These are phyloP conservation scores for Mrakia hoshinonis DNA, from an alignment of 768 basidiomycete species.

Conservation along the genomic window DNA sequence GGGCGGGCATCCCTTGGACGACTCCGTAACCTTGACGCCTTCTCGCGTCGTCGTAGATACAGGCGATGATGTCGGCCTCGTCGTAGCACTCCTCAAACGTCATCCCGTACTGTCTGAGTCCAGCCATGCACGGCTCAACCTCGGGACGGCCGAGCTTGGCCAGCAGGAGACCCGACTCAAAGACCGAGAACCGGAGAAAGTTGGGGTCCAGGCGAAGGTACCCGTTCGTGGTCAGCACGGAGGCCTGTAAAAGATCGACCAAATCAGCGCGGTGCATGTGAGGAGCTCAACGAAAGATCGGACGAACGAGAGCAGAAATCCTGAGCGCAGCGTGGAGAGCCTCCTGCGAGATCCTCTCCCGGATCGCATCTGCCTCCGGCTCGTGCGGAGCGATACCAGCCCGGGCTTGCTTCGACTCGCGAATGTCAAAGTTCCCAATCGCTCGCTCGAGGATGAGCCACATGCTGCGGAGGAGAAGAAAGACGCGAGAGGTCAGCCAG, in stretches of 20 bases:
- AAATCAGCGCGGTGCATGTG: background rate
- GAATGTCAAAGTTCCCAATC: conserved; percentile 73
- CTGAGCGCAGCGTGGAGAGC: conserved; percentile 75
- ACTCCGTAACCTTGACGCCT: background rate
- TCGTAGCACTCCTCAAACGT: conserved; percentile 65
- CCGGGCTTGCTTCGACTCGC: conserved; percentile 51
- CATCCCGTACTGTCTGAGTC: conserved; percentile 71
- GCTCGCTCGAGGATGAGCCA: conserved; percentile 69
- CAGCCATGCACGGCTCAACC: conserved; percentile 71
- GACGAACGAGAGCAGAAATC: conserved; percentile 72
- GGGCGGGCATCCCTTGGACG: no score
- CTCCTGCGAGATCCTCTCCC: conserved; percentile 62
- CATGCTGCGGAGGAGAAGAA: background rate
- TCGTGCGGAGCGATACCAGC: conserved; percentile 41
- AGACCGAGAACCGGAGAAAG: conserved; percentile 78
- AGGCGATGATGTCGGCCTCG: conserved; percentile 58
- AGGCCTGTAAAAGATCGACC: conserved; percentile 48
- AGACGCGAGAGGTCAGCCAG: background rate
- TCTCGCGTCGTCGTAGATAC: conserved; percentile 41
- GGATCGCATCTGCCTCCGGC: conserved; percentile 47
- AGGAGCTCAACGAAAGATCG: background rate
- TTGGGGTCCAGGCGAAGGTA: conserved; percentile 58
- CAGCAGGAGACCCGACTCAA: conserved; percentile 71
- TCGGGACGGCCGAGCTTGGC: conserved; percentile 76
- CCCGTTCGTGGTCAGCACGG: conserved; percentile 74